phyloP scores from a whole-genome alignment of 1,284 basidiomycete genomes.

The Trametes pubescens region DNA sequence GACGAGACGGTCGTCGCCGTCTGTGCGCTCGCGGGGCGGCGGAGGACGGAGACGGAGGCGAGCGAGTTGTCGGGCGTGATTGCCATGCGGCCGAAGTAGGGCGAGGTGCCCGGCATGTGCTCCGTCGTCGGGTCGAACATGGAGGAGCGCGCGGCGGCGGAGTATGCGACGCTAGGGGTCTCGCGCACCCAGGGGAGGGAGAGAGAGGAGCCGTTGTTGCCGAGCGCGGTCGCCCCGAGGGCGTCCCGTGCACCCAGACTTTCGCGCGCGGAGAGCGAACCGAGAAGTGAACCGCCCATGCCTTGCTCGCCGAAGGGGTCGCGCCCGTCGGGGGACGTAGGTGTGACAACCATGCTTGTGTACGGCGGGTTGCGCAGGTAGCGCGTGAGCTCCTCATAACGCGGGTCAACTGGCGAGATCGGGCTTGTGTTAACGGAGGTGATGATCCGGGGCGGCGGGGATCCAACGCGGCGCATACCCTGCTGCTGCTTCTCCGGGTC shows the following conservation, averaged over 20 bases:
- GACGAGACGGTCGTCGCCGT: constrained; percentile 40
- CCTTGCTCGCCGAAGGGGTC: constrained; percentile 29
- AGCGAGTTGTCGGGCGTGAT: constrained; percentile 32
- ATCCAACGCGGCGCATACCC: constrained; percentile 1
- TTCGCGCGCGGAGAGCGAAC: constrained; percentile 29
- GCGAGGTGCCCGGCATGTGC: constrained; percentile 24
- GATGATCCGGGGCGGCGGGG: constrained; percentile 19
- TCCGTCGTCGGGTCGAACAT: constrained; percentile 21
- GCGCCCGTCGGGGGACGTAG: constrained; percentile 24
- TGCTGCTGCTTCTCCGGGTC: constrained; percentile 30
- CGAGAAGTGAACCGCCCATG: constrained; percentile 23
- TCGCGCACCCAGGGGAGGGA: constrained; percentile 13
- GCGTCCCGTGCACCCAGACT: constrained; percentile 9
- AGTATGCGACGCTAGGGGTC: constrained; percentile 1
- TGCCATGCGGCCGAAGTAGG: constrained; percentile 29
- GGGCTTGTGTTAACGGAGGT: constrained; percentile 21
- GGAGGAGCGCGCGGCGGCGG: constrained; percentile 23
- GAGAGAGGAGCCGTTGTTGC: constrained; percentile 21
- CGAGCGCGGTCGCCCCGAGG: constrained; percentile 31
- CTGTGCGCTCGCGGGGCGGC: constrained; percentile 19
- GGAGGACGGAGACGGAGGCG: constrained; percentile 21
- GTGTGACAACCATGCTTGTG: constrained; percentile 26
- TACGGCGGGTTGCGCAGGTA: constrained; percentile 31
- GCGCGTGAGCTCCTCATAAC: constrained; percentile 13
- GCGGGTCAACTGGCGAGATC: constrained; percentile 23